Conservation (phyloP, 169 alveolate genomes). For the Hepatocystis sp. region DNA sequence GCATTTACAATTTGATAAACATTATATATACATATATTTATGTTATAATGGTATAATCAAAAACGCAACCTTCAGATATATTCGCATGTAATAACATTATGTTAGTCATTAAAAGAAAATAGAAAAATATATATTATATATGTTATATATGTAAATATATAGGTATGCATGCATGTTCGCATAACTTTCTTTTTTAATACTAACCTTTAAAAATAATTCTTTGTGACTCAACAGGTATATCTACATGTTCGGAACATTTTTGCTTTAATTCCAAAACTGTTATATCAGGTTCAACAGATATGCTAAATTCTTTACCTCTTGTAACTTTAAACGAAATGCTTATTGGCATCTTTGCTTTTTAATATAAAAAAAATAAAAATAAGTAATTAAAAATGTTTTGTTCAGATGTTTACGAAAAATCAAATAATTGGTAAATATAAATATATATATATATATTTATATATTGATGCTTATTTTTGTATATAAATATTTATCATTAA, state of each 20-base stretch:
- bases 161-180: background rate
- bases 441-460: no score
- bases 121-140: background rate
- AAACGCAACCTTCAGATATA: no score
- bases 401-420: no score
- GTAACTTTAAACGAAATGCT: slow-evolving; percentile 86
- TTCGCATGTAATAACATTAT: background rate
- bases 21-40: no score
- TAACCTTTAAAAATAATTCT: slow-evolving; percentile 89
- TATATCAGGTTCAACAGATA: slow-evolving; percentile 78
- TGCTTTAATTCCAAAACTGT: slow-evolving; percentile 85
- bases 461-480: no score
- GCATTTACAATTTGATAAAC: no score
- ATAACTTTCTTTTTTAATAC: slow-evolving; percentile 2
- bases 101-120: background rate
- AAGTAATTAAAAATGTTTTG: no score
- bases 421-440: no score
- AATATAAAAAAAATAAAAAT: no score
- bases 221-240: slow-evolving; percentile 85
- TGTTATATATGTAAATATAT: no score
- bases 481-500: no score
- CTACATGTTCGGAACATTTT: slow-evolving; percentile 82
- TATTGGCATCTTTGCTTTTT: slow-evolving; percentile 42
- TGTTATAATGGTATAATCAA: no score
- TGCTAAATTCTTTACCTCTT: slow-evolving; percentile 86